A percentile compares a stretch with the other conserved stretches of the same genome.
Conservation (phyloP, 257 asterid genomes). For the Anisodus tanguticus region DNA sequence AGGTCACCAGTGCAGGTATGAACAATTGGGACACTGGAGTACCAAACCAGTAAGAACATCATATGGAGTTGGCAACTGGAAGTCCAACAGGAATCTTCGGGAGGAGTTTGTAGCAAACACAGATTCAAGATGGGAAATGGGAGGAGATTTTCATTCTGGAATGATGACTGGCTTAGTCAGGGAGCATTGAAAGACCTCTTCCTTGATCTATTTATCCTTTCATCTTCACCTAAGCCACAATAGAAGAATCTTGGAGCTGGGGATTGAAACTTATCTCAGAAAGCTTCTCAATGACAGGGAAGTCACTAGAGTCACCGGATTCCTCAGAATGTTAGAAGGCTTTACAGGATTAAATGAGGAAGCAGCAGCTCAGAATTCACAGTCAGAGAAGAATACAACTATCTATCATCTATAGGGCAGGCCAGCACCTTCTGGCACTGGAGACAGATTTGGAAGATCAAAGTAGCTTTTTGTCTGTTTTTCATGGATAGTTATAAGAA, state of each 20-base stretch:
- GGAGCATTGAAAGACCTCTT: slow-evolving; percentile 1
- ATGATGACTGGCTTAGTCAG: background rate
- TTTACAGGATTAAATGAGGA: background rate
- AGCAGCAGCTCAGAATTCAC: background rate
- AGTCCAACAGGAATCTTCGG: background rate
- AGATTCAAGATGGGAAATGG: background rate
- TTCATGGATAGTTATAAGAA: slow-evolving; percentile 9
- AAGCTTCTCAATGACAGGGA: background rate
- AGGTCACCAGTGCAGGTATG: background rate
- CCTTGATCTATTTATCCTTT: background rate
- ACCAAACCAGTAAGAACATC: background rate
- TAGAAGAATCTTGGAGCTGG: background rate
- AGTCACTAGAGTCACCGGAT: background rate
- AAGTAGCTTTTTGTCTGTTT: background rate
- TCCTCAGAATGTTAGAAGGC: background rate
- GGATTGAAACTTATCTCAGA: background rate
- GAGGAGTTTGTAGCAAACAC: background rate
- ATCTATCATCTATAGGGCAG: slow-evolving; percentile 1
- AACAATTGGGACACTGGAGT: background rate
- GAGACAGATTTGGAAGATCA: slow-evolving; percentile 2
- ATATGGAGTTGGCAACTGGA: background rate
- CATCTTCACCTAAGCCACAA: background rate
- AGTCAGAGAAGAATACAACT: background rate
- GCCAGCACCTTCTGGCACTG: slow-evolving; percentile 14
- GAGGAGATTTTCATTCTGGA: background rate